Percentiles rank a stretch among this genome's conserved stretches.
These are phyloP conservation scores for Berberis vulgaris DNA, from an alignment of 164 flowering plant genomes.

Conservation along the genomic window DNA sequence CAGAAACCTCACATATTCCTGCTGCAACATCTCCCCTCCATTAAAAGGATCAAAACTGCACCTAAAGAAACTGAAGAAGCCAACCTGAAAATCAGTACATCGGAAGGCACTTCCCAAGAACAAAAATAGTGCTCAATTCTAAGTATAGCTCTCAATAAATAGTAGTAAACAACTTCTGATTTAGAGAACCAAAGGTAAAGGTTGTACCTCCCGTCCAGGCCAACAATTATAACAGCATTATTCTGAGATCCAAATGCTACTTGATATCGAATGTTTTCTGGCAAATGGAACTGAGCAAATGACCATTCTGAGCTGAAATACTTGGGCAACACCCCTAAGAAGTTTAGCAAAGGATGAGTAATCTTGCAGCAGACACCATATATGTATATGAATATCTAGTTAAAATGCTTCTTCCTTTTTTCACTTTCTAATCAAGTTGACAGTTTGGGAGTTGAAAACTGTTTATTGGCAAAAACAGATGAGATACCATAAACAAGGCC, in stretches of 20 bases:
- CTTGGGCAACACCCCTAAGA: slow-evolving; percentile 73
- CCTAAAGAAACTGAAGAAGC: slow-evolving; percentile 63
- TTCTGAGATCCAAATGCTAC: slow-evolving; percentile 83
- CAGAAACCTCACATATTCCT: slow-evolving; percentile 64
- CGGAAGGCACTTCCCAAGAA: neutral
- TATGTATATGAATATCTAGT: too few species aligned
- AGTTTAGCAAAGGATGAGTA: too few species aligned
- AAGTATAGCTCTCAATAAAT: too few species aligned
- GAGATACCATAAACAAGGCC: too few species aligned
- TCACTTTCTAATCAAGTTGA: too few species aligned
- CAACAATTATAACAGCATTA: slow-evolving; percentile 46
- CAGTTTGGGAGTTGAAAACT: too few species aligned
- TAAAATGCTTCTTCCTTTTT: too few species aligned
- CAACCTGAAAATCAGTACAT: neutral
- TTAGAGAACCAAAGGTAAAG: neutral
- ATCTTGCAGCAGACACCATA: too few species aligned
- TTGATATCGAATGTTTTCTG: slow-evolving; percentile 46
- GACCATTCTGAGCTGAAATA: slow-evolving; percentile 98
- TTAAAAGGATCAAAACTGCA: slow-evolving; percentile 73
- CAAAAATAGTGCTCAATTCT: too few species aligned
- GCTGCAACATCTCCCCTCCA: slow-evolving; percentile 87
- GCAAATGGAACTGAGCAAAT: slow-evolving; percentile 77
- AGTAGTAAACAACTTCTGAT: too few species aligned
- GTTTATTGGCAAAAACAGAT: too few species aligned
- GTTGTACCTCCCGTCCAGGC: slow-evolving; percentile 88